phyloP scores from a whole-genome alignment of 1,284 basidiomycete genomes.

The Rhodotorula sp. region DNA sequence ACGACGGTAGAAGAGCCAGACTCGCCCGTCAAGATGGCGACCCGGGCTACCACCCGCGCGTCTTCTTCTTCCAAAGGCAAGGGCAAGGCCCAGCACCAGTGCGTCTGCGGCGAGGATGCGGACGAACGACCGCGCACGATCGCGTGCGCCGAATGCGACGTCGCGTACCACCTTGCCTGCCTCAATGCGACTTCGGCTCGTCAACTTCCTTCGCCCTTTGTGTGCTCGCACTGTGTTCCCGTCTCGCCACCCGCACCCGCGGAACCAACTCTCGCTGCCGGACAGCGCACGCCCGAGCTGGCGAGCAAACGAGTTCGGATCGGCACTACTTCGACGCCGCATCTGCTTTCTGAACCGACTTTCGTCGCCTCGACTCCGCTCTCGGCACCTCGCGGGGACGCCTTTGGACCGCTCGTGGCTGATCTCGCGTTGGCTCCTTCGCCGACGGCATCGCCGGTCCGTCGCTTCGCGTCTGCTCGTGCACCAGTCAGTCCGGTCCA shows the following conservation, averaged over 20 bases:
- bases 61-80: slow-evolving; percentile 25
- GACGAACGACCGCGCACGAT: slow-evolving; percentile 5
- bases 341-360: slow-evolving; percentile 27
- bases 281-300: slow-evolving; percentile 4
- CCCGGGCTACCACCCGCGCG: slow-evolving; percentile 2
- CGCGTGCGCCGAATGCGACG: slow-evolving; percentile 37
- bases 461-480: slow-evolving; percentile 9
- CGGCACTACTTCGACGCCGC: slow-evolving; percentile 22
- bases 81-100: slow-evolving; percentile 9
- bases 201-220: slow-evolving; percentile 35
- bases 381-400: slow-evolving; percentile 25
- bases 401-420: slow-evolving; percentile 17
- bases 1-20: not conserved
- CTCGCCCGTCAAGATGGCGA: not conserved
- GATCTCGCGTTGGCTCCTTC: slow-evolving; percentile 38
- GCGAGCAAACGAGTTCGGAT: slow-evolving; percentile 18
- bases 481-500: not conserved
- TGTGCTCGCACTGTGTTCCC: slow-evolving; percentile 36
- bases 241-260: not conserved
- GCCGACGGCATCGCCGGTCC: slow-evolving; percentile 30
- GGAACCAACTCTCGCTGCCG: not conserved
- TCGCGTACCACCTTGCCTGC: slow-evolving; percentile 40
- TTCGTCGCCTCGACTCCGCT: slow-evolving; percentile 24
- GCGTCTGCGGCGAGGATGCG: slow-evolving; percentile 16
- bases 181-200: slow-evolving; percentile 25